phyloP scores from a whole-genome alignment of 2,329 filamentous ascomycete genomes.

The Pseudogymnoascus sp. region DNA sequence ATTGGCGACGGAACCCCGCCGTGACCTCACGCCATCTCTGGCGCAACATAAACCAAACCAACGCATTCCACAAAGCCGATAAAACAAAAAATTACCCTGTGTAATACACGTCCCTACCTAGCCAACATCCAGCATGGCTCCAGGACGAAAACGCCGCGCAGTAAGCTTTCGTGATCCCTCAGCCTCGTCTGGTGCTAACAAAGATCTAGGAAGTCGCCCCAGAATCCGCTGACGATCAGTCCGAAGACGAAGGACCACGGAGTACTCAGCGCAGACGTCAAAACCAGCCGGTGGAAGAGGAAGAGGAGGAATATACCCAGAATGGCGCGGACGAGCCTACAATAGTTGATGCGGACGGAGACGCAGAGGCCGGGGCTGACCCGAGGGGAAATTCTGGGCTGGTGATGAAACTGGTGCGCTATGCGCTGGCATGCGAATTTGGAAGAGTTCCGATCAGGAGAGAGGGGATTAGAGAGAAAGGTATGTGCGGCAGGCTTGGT shows the following conservation, averaged over 20 bases:
- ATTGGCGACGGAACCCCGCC: neutral
- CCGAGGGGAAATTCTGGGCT: constrained; percentile 32
- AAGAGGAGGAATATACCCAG: constrained; percentile 23
- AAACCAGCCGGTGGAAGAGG: constrained; percentile 16
- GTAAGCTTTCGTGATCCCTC: constrained; percentile 15
- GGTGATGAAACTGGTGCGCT: constrained; percentile 60
- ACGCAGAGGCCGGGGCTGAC: constrained; percentile 26
- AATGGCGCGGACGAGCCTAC: constrained; percentile 15
- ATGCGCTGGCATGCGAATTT: constrained; percentile 59
- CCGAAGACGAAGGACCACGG: constrained; percentile 20
- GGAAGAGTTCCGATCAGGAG: constrained; percentile 51
- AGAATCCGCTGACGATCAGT: constrained; percentile 19
- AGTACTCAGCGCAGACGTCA: constrained; percentile 20
- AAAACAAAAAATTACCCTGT: neutral
- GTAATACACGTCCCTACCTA: neutral
- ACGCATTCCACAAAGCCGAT: neutral
- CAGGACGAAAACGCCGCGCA: constrained; percentile 18
- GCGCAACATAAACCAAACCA: neutral
- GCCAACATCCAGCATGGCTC: constrained; percentile 18
- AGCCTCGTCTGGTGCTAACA: constrained; percentile 6
- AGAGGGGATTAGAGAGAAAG: constrained; percentile 56
- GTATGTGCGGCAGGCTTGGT: constrained; percentile 30
- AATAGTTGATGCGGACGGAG: constrained; percentile 20
- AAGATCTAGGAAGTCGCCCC: constrained; percentile 18
- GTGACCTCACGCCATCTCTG: neutral